Percentiles rank a stretch among this genome's conserved stretches.
These are phyloP conservation scores for Ophiognomonia clavigignenti-juglandacearum DNA, from an alignment of 2,329 filamentous ascomycete genomes.

Conservation along the genomic window DNA sequence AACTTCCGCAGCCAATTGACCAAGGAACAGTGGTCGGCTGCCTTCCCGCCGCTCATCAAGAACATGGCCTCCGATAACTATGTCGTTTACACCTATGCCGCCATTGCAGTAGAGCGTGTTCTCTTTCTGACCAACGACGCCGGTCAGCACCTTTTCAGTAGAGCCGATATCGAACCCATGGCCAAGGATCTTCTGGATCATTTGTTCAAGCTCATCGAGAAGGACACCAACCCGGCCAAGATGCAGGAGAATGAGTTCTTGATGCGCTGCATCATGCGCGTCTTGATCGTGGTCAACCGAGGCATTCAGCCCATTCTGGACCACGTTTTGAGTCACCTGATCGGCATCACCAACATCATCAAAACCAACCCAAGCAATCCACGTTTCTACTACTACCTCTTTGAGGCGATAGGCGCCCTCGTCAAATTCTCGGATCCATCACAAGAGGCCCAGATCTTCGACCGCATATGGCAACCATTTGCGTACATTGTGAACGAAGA, in stretches of 20 bases:
- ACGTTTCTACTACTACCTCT: slow-evolving; percentile 97
- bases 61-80: slow-evolving; percentile 88
- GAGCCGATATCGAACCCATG: slow-evolving; percentile 72
- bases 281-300: slow-evolving; percentile 89
- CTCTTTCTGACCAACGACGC: slow-evolving; percentile 75
- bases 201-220: slow-evolving; percentile 86
- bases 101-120: slow-evolving; percentile 92
- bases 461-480: slow-evolving; percentile 78
- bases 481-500: slow-evolving; percentile 74
- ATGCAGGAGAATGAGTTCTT: slow-evolving; percentile 98
- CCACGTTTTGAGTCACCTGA: slow-evolving; percentile 74
- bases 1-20: slow-evolving; percentile 93
- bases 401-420: slow-evolving; percentile 87
- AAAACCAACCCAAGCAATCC: slow-evolving; percentile 95
- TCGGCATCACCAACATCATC: slow-evolving; percentile 87
- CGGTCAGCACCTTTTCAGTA: slow-evolving; percentile 73
- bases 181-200: slow-evolving; percentile 84
- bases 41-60: slow-evolving; percentile 84
- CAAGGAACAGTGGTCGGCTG: slow-evolving; percentile 84
- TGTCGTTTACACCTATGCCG: slow-evolving; percentile 95
- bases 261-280: slow-evolving; percentile 98
- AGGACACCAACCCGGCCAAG: slow-evolving; percentile 79
- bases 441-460: slow-evolving; percentile 70
- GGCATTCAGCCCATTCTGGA: slow-evolving; percentile 70
- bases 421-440: slow-evolving; percentile 65